A percentile compares a stretch with the other conserved stretches of the same genome.
Evolutionary conservation across 2,329 filamentous ascomycete species (phyloP).

Genomic region (Colletotrichum sublineola): DNA sequence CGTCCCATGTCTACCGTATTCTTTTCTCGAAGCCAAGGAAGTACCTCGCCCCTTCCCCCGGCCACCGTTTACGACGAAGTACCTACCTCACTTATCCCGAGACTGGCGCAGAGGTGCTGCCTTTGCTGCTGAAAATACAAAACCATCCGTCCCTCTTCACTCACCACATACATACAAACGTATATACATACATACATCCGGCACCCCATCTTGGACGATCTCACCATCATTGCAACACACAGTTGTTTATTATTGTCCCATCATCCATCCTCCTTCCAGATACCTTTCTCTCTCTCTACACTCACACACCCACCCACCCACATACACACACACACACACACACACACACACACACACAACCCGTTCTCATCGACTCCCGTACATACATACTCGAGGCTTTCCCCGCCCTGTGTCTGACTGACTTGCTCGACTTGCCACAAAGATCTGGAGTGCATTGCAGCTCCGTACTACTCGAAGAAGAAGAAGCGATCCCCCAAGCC

Average conservation of each 20-base stretch:
- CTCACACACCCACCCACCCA: not conserved
- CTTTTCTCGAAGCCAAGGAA: conserved; percentile 43
- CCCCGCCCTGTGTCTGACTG: conserved; percentile 37
- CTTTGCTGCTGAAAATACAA: conserved; percentile 40
- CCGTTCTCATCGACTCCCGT: conserved; percentile 3
- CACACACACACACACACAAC: conserved; percentile 6
- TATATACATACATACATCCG: conserved; percentile 40
- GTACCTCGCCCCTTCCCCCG: conserved; percentile 27
- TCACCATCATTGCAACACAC: conserved; percentile 38
- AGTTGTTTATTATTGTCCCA: conserved; percentile 44
- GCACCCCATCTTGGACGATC: conserved; percentile 39
- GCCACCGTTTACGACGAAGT: conserved; percentile 38
- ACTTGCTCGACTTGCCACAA: conserved; percentile 38
- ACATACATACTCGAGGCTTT: conserved; percentile 33
- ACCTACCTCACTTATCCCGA: conserved; percentile 36
- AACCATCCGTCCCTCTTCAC: conserved; percentile 29
- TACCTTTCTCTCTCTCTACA: conserved; percentile 1
- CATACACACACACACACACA: conserved; percentile 16
- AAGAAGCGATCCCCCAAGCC: conserved; percentile 29
- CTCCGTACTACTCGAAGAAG: conserved; percentile 33
- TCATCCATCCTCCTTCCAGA: conserved; percentile 32
- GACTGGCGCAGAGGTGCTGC: conserved; percentile 39
- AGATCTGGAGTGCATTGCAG: conserved; percentile 42
- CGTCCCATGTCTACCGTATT: conserved; percentile 42
- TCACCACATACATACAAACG: conserved; percentile 38